These are phyloP conservation scores for Nymphaea thermarum DNA, from an alignment of 164 flowering plant species.

Conservation along the genomic window DNA sequence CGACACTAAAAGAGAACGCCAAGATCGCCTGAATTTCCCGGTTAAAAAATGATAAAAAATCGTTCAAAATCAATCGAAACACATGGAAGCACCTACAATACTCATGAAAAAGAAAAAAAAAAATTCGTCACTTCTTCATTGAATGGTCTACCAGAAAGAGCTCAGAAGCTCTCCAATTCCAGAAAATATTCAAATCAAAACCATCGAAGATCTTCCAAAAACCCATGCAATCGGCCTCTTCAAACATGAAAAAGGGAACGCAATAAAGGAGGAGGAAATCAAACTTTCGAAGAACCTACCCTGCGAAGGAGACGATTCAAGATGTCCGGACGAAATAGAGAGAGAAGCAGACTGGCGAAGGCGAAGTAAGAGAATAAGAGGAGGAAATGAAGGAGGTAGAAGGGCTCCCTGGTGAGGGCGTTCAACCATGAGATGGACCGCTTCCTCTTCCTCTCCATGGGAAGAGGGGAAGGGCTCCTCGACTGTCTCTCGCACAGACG, in stretches of 20 bases:
- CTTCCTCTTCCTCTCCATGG: conserved; percentile 2
- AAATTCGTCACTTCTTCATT: background rate
- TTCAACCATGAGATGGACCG: conserved; percentile 34
- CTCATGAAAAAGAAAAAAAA: background rate
- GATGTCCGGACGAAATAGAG: conserved; percentile 33
- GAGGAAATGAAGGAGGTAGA: conserved; percentile 54
- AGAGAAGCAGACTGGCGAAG: conserved; percentile 39
- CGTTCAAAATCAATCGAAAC: too few relatives aligned
- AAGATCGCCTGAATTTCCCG: conserved; percentile 78
- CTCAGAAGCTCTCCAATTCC: background rate
- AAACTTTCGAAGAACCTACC: conserved; percentile 19
- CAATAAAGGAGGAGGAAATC: background rate
- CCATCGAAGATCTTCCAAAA: background rate
- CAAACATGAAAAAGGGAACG: too few relatives aligned
- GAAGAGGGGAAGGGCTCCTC: too few relatives aligned
- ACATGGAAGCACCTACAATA: too few relatives aligned
- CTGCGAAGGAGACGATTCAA: conserved; percentile 41
- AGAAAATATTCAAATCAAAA: background rate
- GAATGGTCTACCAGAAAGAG: background rate
- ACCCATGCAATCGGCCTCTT: background rate
- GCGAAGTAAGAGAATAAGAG: conserved; percentile 71
- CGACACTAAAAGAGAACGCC: conserved; percentile 31
- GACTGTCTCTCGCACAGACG: too few relatives aligned
- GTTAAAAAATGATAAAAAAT: background rate
- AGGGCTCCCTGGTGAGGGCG: conserved; percentile 52